phyloP scores from a whole-genome alignment of 2,329 filamentous ascomycete species.

The Aspergillus sp. region DNA sequence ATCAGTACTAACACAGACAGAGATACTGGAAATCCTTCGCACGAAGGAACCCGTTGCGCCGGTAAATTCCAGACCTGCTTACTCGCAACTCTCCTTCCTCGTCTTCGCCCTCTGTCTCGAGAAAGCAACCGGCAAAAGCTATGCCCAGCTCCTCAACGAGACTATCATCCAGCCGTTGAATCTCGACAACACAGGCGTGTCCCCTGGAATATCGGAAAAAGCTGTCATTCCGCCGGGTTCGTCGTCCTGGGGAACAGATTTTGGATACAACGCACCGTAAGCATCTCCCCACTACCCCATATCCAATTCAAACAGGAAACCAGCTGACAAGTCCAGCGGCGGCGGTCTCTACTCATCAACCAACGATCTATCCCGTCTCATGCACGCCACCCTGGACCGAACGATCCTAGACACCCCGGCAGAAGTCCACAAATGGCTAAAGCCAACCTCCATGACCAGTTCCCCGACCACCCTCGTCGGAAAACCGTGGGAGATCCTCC shows the following conservation, averaged over 20 bases:
- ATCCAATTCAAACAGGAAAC: background rate
- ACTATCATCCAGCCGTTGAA: conserved; percentile 16
- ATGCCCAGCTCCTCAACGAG: conserved; percentile 13
- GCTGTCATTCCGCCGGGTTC: conserved; percentile 26
- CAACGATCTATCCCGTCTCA: conserved; percentile 23
- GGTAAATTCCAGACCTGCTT: conserved; percentile 27
- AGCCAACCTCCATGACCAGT: conserved; percentile 24
- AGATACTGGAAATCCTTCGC: conserved; percentile 24
- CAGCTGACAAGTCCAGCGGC: conserved; percentile 19
- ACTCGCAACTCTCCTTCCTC: conserved; percentile 35
- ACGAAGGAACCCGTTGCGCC: conserved; percentile 20
- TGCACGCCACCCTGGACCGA: conserved; percentile 19
- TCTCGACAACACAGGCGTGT: conserved; percentile 15
- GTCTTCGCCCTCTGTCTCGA: conserved; percentile 28
- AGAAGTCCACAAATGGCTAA: conserved; percentile 25
- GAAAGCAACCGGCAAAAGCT: conserved; percentile 16
- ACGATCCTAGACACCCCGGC: conserved; percentile 15
- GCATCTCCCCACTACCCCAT: conserved; percentile 6
- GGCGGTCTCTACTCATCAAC: conserved; percentile 29
- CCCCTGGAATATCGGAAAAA: conserved; percentile 19
- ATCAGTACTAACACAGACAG: conserved; percentile 11
- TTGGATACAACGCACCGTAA: conserved; percentile 25
- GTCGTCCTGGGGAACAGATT: conserved; percentile 27
- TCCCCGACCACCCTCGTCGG: conserved; percentile 23
- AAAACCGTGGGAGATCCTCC: conserved; percentile 32